Conservation (phyloP, 1,139 yeast species). For the Scheffersomyces cryptocercus region DNA sequence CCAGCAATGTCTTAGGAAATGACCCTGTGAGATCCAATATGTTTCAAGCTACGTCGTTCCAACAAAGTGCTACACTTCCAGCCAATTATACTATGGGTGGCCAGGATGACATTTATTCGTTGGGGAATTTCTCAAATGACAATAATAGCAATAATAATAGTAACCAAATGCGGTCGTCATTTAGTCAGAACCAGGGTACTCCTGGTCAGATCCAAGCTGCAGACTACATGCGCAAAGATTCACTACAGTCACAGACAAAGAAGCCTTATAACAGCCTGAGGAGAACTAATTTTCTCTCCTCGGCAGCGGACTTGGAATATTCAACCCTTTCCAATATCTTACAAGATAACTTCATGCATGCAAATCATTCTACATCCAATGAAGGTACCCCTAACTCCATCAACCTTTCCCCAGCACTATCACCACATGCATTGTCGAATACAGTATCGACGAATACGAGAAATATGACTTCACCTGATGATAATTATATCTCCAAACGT, state of each 20-base stretch:
- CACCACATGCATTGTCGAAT: slow-evolving; percentile 28
- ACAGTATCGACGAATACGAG: slow-evolving; percentile 3
- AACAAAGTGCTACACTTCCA: slow-evolving; percentile 5
- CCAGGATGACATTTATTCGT: neutral
- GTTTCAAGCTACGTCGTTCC: slow-evolving; percentile 5
- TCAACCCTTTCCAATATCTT: slow-evolving; percentile 74
- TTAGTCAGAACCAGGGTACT: too few species aligned
- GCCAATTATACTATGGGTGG: slow-evolving; percentile 1
- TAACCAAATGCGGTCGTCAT: neutral
- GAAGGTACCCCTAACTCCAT: slow-evolving; percentile 46
- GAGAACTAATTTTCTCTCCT: slow-evolving; percentile 56
- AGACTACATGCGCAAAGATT: neutral
- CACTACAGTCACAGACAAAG: neutral
- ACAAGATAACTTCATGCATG: slow-evolving; percentile 47
- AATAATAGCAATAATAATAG: slow-evolving; percentile 1
- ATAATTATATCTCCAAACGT: neutral
- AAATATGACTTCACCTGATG: neutral
- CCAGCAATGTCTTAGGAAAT: neutral
- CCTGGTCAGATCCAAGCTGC: neutral
- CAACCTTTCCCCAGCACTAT: slow-evolving; percentile 37
- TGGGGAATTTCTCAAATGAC: neutral
- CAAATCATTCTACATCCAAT: slow-evolving; percentile 33
- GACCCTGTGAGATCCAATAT: neutral
- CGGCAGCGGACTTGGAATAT: slow-evolving; percentile 81
- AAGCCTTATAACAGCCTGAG: slow-evolving; percentile 5